Base-by-base conservation (phyloP, 2,329 filamentous ascomycete genomes). In the Trichoderma aggressivum region DNA sequence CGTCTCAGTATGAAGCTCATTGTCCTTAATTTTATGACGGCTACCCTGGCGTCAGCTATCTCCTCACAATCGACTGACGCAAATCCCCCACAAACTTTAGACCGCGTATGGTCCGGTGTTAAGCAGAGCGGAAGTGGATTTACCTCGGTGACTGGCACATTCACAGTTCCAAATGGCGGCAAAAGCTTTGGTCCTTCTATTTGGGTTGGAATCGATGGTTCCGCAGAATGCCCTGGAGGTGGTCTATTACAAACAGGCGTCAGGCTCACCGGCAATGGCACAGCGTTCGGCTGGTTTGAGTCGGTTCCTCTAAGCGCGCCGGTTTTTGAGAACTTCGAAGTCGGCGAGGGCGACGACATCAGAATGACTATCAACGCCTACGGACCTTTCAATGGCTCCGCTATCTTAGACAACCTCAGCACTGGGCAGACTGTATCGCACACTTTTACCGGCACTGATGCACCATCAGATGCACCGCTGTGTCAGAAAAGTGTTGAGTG, bases 401-500 rank as follows among this genome's bases (percentile, higher is more conserved):
- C 78, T 18, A 75, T 73, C 1, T 73, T 80, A 7, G 73, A 86
- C 74, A 90, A 90, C 78, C 75, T 82, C 73, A 83, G 81, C 11
- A 88, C 83, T 2, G 87, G 87, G 58, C 77, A 86, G 76, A 82
- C 76, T 5, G 87, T 86, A 32, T 83, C 82, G 18, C 85, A 90
- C 79, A 83, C 80, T 5, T 85, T 90, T 77, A 80, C 75, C 53
- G 81, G 79, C 66, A 80, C 86, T 63, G 76, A 77, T 2, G 78
- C 78, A n/a, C 73, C 75, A 16, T 82, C 89, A 14, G 76, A 77
- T 3, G 78, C 78, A n/a, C 73, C 75, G 18, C 82, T 89, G 16
- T 86, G 84, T 75, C 82, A 87, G 75, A 84, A 84, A 75, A 89
- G 89, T 72, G 88, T 87, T 12, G 88, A 90, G 76, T 90, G 88